A percentile compares a stretch with the other conserved stretches of the same genome.
Conservation (phyloP, 352 stramenopile species). For the Detonula confervacea region DNA sequence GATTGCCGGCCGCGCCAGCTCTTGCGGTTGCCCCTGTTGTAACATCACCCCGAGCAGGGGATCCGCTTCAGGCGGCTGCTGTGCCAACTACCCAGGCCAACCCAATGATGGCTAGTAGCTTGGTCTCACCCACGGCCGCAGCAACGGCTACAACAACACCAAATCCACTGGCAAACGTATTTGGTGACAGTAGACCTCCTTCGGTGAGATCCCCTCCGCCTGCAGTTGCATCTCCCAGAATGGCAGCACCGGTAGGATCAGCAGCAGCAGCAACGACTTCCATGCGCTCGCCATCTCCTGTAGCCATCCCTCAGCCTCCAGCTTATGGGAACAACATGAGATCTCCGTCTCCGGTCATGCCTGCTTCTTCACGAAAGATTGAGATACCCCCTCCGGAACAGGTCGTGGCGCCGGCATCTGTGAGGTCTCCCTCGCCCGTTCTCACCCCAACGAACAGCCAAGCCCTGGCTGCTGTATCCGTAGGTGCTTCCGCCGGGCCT, state of each 20-base stretch:
- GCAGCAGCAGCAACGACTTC: too few species aligned
- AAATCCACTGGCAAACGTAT: not conserved
- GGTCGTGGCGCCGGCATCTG: not conserved
- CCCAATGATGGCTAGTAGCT: too few species aligned
- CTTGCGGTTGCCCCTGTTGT: not conserved
- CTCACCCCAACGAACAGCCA: not conserved
- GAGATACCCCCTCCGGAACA: not conserved
- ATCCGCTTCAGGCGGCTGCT: not conserved
- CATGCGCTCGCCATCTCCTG: not conserved
- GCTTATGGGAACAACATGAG: not conserved
- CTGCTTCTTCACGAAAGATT: not conserved
- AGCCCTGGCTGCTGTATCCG: not conserved
- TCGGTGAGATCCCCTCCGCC: not conserved
- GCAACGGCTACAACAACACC: not conserved
- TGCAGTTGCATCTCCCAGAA: not conserved
- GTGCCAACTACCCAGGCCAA: too few species aligned
- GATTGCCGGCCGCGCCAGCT: conserved; percentile 56
- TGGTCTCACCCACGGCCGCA: not conserved
- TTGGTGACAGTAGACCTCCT: not conserved
- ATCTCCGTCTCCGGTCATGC: not conserved
- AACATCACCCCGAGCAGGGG: not conserved
- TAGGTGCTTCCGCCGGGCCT: not conserved
- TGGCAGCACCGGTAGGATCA: too few species aligned
- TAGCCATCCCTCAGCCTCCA: not conserved
- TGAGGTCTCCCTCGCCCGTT: not conserved